Evolutionary conservation across 441 rosid species (phyloP).

Genomic region (Jatropha podagrica): DNA sequence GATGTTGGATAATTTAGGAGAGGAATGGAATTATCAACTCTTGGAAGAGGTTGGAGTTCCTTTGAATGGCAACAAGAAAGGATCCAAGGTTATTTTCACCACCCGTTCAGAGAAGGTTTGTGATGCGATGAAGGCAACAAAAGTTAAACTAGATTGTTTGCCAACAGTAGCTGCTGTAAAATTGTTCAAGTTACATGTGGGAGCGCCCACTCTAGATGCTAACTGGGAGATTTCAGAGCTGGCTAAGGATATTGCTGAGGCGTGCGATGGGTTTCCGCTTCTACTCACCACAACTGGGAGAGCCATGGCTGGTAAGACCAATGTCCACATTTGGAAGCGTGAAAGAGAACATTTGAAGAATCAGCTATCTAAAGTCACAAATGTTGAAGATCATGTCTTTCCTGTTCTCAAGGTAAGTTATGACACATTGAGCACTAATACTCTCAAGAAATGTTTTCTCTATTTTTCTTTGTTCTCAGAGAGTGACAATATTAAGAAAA

Average conservation of each 20-base stretch:
- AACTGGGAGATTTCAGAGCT: slow-evolving; percentile 19
- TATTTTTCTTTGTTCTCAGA: not conserved
- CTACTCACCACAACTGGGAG: slow-evolving; percentile 30
- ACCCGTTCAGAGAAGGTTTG: slow-evolving; percentile 27
- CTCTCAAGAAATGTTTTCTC: not conserved
- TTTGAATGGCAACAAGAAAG: not conserved
- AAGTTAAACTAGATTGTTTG: slow-evolving; percentile 16
- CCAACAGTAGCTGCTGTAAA: not conserved
- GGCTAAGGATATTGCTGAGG: slow-evolving; percentile 10
- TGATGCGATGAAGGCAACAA: slow-evolving; percentile 17
- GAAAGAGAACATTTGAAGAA: not conserved
- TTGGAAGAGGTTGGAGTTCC: slow-evolving; percentile 19
- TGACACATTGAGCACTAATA: not conserved
- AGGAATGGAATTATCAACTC: not conserved
- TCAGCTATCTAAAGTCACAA: not conserved
- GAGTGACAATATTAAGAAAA: not conserved
- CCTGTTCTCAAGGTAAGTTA: not conserved
- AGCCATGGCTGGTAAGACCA: slow-evolving; percentile 8
- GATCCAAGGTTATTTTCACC: slow-evolving; percentile 27
- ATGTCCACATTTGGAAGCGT: not conserved
- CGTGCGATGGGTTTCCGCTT: slow-evolving; percentile 31
- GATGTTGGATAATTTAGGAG: slow-evolving; percentile 32
- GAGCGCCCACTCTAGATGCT: slow-evolving; percentile 6
- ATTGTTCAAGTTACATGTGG: slow-evolving; percentile 21
- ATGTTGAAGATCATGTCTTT: not conserved